A percentile compares a stretch with the other conserved stretches of the same genome.
phyloP scores from a whole-genome alignment of 805 yeast species.

The Teunomyces panamensis region DNA sequence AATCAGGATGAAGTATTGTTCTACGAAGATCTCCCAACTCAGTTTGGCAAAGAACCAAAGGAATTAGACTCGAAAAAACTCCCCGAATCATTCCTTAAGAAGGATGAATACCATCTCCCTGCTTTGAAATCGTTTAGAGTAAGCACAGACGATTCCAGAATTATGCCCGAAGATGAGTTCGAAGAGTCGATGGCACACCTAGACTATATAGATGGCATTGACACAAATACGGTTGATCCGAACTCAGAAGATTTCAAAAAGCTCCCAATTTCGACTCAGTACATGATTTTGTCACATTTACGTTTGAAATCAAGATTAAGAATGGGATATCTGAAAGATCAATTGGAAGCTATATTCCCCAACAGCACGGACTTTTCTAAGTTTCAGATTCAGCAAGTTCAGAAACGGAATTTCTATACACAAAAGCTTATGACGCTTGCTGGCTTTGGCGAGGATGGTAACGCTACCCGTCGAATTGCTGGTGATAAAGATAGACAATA shows the following conservation, averaged over 20 bases:
- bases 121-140: constrained; percentile 54
- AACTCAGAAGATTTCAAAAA: constrained; percentile 70
- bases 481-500: constrained; percentile 81
- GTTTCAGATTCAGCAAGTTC: constrained; percentile 91
- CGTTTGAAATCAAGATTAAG: constrained; percentile 83
- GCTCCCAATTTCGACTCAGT: constrained; percentile 83
- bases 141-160: constrained; percentile 61
- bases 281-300: constrained; percentile 80
- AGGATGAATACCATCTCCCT: constrained; percentile 89
- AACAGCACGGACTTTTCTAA: constrained; percentile 84
- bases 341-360: constrained; percentile 77
- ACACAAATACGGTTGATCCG: constrained; percentile 76
- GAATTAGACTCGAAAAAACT: constrained; percentile 5
- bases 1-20: constrained; percentile 16
- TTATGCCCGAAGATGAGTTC: constrained; percentile 71
- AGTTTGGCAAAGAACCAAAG: constrained; percentile 4
- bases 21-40: constrained; percentile 21
- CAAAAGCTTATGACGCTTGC: constrained; percentile 80
- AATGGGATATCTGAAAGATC: constrained; percentile 94
- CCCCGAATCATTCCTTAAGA: constrained; percentile 37
- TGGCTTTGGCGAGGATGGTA: constrained; percentile 66
- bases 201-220: constrained; percentile 63
- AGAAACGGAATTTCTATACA: constrained; percentile 85
- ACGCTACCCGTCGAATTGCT: constrained; percentile 58
- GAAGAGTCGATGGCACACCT: constrained; percentile 42